A percentile compares a stretch with the other conserved stretches of the same genome.
Conservation (phyloP, 495 filamentous ascomycete species). For the Lasiosphaeriaceae sp. region DNA sequence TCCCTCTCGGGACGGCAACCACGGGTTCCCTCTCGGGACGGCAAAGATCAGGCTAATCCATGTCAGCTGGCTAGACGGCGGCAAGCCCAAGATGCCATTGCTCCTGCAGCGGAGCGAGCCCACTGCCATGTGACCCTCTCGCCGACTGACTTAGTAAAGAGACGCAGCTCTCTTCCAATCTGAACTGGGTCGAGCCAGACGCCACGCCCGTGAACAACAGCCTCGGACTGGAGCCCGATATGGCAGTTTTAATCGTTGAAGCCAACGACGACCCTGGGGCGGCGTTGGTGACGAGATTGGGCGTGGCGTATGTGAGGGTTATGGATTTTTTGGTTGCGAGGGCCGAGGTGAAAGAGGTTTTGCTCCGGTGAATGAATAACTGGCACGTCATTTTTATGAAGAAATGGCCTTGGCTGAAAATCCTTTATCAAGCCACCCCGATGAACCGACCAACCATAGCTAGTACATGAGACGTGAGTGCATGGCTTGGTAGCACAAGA, state of each 20-base stretch:
- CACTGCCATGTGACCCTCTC: neutral
- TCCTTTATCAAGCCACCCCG: neutral
- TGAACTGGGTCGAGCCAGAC: slow-evolving; percentile 1
- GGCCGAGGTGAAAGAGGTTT: neutral
- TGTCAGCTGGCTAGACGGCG: neutral
- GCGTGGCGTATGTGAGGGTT: neutral
- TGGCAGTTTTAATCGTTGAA: neutral
- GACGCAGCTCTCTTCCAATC: neutral
- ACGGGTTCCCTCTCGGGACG: neutral
- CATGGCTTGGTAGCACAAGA: too few species aligned
- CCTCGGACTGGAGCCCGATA: neutral
- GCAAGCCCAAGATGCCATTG: neutral
- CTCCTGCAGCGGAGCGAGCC: neutral
- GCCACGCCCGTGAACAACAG: neutral
- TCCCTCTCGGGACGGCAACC: neutral
- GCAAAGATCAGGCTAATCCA: neutral
- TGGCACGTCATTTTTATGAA: too few species aligned
- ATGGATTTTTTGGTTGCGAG: slow-evolving; percentile 3
- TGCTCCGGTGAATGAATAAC: neutral
- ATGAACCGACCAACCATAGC: neutral
- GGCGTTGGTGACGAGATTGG: neutral
- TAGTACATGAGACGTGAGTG: neutral
- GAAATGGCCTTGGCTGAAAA: too few species aligned
- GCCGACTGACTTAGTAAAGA: neutral
- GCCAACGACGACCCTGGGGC: neutral